Conservation (phyloP, 2,329 filamentous ascomycete species). For the Aspergillus caelatus region DNA sequence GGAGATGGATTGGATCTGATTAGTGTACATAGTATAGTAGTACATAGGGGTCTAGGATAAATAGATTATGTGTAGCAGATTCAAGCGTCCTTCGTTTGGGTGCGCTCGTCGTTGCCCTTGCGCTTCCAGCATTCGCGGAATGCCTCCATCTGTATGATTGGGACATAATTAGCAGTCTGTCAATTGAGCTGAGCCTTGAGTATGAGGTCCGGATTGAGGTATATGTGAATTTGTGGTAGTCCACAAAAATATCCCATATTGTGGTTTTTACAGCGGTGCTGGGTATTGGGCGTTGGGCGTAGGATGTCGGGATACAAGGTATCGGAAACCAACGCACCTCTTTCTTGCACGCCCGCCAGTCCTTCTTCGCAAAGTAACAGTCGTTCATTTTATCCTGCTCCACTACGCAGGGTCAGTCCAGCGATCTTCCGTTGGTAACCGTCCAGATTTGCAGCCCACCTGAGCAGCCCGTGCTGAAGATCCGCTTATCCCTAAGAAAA, state of each 20-base stretch:
- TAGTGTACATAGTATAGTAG: neutral
- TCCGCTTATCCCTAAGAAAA: conserved; percentile 82
- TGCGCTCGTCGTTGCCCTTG: conserved; percentile 83
- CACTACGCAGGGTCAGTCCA: conserved; percentile 52
- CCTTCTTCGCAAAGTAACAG: conserved; percentile 94
- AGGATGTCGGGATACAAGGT: neutral
- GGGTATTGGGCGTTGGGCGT: neutral
- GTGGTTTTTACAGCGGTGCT: neutral
- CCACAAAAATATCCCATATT: neutral
- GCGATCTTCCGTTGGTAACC: neutral
- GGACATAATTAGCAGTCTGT: neutral
- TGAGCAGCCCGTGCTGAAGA: conserved; percentile 93
- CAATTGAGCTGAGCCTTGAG: neutral
- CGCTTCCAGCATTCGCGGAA: conserved; percentile 92
- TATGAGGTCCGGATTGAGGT: neutral
- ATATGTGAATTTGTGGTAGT: neutral
- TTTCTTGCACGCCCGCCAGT: conserved; percentile 85
- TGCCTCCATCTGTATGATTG: conserved; percentile 72
- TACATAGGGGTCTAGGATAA: conserved; percentile 4
- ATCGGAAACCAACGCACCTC: conserved; percentile 58
- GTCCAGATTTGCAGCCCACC: conserved; percentile 54
- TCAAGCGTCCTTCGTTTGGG: conserved; percentile 70
- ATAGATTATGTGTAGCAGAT: neutral
- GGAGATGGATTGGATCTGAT: neutral
- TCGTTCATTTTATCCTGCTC: conserved; percentile 91